Percentiles rank a stretch among this genome's conserved stretches.
Evolutionary conservation across 1,139 yeast genomes (phyloP).

Genomic region (Saccharomyces hybrid): DNA sequence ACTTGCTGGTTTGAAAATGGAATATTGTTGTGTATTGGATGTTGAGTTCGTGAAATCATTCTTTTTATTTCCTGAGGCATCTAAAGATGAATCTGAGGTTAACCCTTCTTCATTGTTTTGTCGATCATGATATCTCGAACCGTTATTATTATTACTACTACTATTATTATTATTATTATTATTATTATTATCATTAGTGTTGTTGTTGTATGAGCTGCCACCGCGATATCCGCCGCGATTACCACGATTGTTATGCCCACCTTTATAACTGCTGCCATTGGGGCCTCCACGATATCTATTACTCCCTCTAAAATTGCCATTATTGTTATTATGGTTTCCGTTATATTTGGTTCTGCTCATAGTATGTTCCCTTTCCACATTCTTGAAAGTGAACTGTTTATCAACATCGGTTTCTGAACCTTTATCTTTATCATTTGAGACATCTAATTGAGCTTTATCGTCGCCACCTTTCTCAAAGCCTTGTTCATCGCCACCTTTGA

Average conservation of each 20-base stretch:
- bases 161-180: background rate
- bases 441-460: slow-evolving; percentile 2
- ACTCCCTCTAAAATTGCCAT: slow-evolving; percentile 8
- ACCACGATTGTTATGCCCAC: slow-evolving; percentile 5
- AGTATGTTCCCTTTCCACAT: slow-evolving; percentile 10
- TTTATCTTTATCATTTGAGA: slow-evolving; percentile 4
- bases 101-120: background rate
- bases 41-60: background rate
- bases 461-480: background rate
- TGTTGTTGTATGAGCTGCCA: slow-evolving; percentile 1
- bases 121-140: slow-evolving; percentile 1
- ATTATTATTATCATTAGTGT: background rate
- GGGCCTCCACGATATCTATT: slow-evolving; percentile 5
- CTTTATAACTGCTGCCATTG: slow-evolving; percentile 8
- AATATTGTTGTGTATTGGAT: slow-evolving; percentile 10
- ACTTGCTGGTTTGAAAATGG: slow-evolving; percentile 25
- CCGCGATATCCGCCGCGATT: slow-evolving; percentile 11
- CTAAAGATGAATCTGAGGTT: background rate
- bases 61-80: background rate
- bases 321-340: slow-evolving; percentile 10
- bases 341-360: slow-evolving; percentile 1
- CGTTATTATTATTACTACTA: slow-evolving; percentile 2
- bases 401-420: background rate
- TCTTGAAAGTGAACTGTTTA: slow-evolving; percentile 13
- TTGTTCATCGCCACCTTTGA: background rate